A percentile compares a stretch with the other conserved stretches of the same genome.
These are phyloP conservation scores for Mimosa bimucronata DNA, from an alignment of 306 rosid species.

Conservation along the genomic window DNA sequence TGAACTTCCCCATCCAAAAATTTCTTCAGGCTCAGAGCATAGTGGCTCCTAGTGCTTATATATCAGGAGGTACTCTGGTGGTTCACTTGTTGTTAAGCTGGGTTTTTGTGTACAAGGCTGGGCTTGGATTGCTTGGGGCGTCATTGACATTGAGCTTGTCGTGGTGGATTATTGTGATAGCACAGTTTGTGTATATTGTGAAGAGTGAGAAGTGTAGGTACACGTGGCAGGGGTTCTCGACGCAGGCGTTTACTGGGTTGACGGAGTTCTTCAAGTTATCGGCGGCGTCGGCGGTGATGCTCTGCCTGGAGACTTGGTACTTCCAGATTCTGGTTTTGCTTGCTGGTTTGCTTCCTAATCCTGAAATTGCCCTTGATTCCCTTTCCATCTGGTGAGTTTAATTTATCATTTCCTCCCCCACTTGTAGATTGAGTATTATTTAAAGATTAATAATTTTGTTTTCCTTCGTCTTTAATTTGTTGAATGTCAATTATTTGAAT, in stretches of 20 bases:
- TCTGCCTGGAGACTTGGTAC: constrained; percentile 79
- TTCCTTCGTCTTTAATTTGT: not conserved
- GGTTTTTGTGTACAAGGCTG: constrained; percentile 58
- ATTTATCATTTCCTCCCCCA: too few relatives aligned
- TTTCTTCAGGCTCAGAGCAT: constrained; percentile 83
- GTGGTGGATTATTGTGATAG: constrained; percentile 80
- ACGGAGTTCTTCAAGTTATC: constrained; percentile 63
- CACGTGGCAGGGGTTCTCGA: constrained; percentile 69
- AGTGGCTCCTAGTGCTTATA: constrained; percentile 71
- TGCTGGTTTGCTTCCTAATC: constrained; percentile 71
- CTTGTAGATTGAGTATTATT: too few relatives aligned
- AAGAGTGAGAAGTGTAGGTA: constrained; percentile 58
- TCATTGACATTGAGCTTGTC: constrained; percentile 72
- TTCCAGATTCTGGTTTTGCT: constrained; percentile 75
- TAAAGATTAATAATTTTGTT: not conserved
- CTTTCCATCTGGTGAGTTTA: constrained; percentile 63
- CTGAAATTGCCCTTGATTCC: constrained; percentile 74
- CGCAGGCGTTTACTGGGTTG: constrained; percentile 55
- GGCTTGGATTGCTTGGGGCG: constrained; percentile 71
- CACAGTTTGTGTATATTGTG: constrained; percentile 63
- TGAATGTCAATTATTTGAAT: not conserved
- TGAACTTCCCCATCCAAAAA: constrained; percentile 77
- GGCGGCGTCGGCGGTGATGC: constrained; percentile 74
- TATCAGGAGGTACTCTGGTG: constrained; percentile 54
- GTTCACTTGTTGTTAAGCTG: constrained; percentile 60